Percentiles rank a stretch among this genome's conserved stretches.
Conservation (phyloP, 805 yeast species). For the Suhomyces vadensis region DNA sequence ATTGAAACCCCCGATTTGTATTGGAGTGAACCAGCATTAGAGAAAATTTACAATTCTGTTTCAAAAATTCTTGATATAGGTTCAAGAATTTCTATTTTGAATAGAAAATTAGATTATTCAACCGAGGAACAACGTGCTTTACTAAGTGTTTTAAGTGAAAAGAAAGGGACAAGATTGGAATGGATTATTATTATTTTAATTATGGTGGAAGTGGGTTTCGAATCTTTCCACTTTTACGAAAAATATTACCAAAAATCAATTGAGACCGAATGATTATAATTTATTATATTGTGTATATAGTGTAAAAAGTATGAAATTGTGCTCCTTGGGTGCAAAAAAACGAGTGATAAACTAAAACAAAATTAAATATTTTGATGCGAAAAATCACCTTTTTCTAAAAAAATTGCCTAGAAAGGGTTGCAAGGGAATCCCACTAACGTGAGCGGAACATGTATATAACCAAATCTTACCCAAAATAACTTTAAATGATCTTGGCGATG, state of each 20-base stretch:
- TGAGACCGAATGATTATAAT: not conserved
- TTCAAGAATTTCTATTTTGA: constrained; percentile 76
- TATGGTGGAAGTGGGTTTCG: constrained; percentile 83
- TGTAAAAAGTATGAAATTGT: not conserved
- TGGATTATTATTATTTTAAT: constrained; percentile 86
- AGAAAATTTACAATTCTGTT: constrained; percentile 68
- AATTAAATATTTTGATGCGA: not conserved
- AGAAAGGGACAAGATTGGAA: constrained; percentile 73
- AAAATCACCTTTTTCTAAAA: not conserved
- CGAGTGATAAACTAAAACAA: not conserved
- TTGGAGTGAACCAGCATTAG: constrained; percentile 90
- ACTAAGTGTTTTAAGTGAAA: constrained; percentile 71
- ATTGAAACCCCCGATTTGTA: constrained; percentile 91
- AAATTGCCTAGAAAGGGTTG: not conserved
- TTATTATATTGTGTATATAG: not conserved
- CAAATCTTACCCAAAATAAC: no score
- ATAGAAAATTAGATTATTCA: constrained; percentile 85
- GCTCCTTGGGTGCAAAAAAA: not conserved
- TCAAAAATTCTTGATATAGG: constrained; percentile 72
- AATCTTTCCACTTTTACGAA: constrained; percentile 71
- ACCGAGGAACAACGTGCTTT: constrained; percentile 84
- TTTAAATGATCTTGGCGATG: no score
- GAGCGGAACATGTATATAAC: not conserved
- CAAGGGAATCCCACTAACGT: not conserved
- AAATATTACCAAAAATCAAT: constrained; percentile 25